Percentiles rank a stretch among this genome's conserved stretches.
phyloP scores from a whole-genome alignment of 352 stramenopile genomes.

The Phytophthora tentaculata region DNA sequence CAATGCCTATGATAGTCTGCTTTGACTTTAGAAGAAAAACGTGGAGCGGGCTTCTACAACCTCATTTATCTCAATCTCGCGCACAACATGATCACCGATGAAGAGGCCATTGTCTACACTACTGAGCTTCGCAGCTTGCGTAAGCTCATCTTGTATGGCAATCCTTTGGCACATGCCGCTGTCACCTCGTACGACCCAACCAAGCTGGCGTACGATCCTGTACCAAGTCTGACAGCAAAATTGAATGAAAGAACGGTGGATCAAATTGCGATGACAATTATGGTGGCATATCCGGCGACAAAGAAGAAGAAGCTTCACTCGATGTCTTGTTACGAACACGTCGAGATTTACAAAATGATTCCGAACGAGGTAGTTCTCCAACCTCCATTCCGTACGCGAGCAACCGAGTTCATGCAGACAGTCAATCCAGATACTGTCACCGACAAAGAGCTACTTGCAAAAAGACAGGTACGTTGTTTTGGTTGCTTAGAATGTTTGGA shows the following conservation, averaged over 20 bases:
- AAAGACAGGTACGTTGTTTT: constrained; percentile 24
- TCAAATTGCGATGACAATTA: constrained; percentile 42
- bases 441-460: constrained; percentile 33
- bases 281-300: constrained; percentile 68
- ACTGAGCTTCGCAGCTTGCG: constrained; percentile 62
- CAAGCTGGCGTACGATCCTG: constrained; percentile 74
- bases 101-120: constrained; percentile 53
- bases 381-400: constrained; percentile 57
- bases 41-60: constrained; percentile 64
- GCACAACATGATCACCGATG: constrained; percentile 68
- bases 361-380: constrained; percentile 63
- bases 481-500: too few species aligned
- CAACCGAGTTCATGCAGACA: constrained; percentile 50
- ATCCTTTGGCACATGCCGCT: constrained; percentile 65
- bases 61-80: constrained; percentile 80
- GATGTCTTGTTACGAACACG: constrained; percentile 65
- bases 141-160: constrained; percentile 80
- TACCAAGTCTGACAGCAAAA: constrained; percentile 57
- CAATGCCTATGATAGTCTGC: constrained; percentile 38
- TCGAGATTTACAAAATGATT: constrained; percentile 87
- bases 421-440: constrained; percentile 26
- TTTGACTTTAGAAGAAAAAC: constrained; percentile 63
- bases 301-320: constrained; percentile 64
- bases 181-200: constrained; percentile 69
- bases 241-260: constrained; percentile 40